Conservation (phyloP, 1,284 basidiomycete species). For the Tranzscheliella williamsii region DNA sequence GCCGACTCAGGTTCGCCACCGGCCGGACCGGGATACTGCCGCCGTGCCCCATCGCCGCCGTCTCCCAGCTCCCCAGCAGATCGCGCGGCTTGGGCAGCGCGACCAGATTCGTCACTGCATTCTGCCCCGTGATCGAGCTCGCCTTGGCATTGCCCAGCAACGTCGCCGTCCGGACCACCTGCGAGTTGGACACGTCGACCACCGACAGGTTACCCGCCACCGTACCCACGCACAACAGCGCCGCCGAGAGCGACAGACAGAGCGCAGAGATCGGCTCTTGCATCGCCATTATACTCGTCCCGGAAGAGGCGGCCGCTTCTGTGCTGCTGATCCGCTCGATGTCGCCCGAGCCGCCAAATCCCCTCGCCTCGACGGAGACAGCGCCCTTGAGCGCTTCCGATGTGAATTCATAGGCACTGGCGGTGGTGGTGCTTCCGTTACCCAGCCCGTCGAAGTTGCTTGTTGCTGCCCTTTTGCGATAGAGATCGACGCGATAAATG, state of each 20-base stretch:
- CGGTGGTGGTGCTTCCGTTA: too few relatives aligned
- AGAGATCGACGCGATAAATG: conserved; percentile 81
- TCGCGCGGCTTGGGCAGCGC: conserved; percentile 37
- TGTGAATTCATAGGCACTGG: conserved; percentile 24
- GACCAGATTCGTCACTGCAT: conserved; percentile 44
- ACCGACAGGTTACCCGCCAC: conserved; percentile 70
- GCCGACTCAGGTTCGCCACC: conserved; percentile 22
- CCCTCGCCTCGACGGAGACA: conserved; percentile 14
- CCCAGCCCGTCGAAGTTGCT: not conserved
- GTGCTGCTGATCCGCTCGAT: not conserved
- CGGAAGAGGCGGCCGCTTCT: conserved; percentile 1
- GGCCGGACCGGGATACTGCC: conserved; percentile 24
- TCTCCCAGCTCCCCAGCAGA: conserved; percentile 32
- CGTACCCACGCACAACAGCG: conserved; percentile 65
- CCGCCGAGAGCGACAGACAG: conserved; percentile 73
- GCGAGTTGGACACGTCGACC: conserved; percentile 86
- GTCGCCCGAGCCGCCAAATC: conserved; percentile 4
- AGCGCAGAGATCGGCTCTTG: conserved; percentile 68
- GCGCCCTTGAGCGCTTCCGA: conserved; percentile 21
- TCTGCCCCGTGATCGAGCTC: conserved; percentile 26
- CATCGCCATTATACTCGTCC: conserved; percentile 26
- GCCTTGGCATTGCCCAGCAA: conserved; percentile 30
- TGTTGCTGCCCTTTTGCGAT: conserved; percentile 62
- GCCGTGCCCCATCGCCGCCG: conserved; percentile 3
- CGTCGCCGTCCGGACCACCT: conserved; percentile 76